These are phyloP conservation scores for Pelargonium citronellum DNA, from an alignment of 441 rosid genomes.

Conservation along the genomic window DNA sequence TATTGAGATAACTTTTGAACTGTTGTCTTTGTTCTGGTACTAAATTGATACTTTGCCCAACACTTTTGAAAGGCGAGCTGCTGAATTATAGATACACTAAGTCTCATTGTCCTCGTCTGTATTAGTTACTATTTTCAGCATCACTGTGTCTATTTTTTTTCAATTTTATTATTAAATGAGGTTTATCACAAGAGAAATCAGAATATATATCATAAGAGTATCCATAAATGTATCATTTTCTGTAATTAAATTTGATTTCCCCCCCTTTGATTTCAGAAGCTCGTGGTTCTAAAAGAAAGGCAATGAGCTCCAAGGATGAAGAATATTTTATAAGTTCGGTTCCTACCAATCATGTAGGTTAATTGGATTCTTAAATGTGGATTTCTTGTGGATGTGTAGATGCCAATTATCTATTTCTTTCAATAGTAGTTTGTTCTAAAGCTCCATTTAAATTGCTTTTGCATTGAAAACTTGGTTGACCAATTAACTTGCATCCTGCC, in stretches of 20 bases:
- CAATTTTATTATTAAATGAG: not conserved
- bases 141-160: not conserved
- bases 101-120: not conserved
- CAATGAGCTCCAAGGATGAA: conserved; percentile 72
- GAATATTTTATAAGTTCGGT: conserved; percentile 75
- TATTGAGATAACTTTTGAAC: not conserved
- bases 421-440: conserved; percentile 6
- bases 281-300: conserved; percentile 66
- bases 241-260: not conserved
- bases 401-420: conserved; percentile 2
- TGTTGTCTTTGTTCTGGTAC: not conserved
- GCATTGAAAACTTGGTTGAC: conserved; percentile 18
- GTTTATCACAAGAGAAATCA: not conserved
- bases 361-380: conserved; percentile 6
- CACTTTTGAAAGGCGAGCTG: not conserved
- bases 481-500: conserved; percentile 23
- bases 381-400: not conserved
- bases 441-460: conserved; percentile 6
- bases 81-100: not conserved
- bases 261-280: conserved; percentile 24
- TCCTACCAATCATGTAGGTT: conserved; percentile 74
- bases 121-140: not conserved
- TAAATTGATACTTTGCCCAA: not conserved
- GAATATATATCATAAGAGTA: not conserved
- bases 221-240: not conserved